These are phyloP conservation scores for Citrus glauca DNA, from an alignment of 345 rosid species.

Conservation along the genomic window DNA sequence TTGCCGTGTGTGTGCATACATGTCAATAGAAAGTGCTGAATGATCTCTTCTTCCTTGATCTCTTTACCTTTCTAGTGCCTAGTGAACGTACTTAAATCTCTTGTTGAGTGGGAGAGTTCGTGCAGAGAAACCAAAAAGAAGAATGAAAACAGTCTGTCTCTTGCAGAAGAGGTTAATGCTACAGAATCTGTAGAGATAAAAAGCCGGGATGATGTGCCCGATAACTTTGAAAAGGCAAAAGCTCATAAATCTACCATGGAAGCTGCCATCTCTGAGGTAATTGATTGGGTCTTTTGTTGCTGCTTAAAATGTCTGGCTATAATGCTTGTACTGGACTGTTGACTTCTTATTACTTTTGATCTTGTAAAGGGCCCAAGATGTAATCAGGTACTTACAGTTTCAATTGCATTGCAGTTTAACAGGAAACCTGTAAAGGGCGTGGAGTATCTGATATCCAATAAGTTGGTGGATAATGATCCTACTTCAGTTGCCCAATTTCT, in stretches of 20 bases:
- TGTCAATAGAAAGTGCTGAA: constrained; percentile 16
- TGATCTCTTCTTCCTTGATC: constrained; percentile 23
- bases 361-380: background rate
- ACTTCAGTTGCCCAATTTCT: constrained; percentile 85
- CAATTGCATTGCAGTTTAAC: constrained; percentile 71
- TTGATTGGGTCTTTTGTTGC: constrained; percentile 13
- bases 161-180: constrained; percentile 35
- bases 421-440: constrained; percentile 77
- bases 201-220: constrained; percentile 63
- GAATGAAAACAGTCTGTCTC: constrained; percentile 35
- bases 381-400: constrained; percentile 15
- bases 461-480: constrained; percentile 76
- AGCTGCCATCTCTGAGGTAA: constrained; percentile 86
- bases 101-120: constrained; percentile 91
- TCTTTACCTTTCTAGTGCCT: constrained; percentile 66
- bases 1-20: background rate
- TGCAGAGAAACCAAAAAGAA: constrained; percentile 45
- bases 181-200: constrained; percentile 48
- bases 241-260: constrained; percentile 96
- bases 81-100: constrained; percentile 81
- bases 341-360: background rate
- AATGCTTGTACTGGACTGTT: background rate
- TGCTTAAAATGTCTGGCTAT: background rate
- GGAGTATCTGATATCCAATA: constrained; percentile 69
- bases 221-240: constrained; percentile 90